Percentiles rank a stretch among this genome's conserved stretches.
phyloP scores from a whole-genome alignment of 768 basidiomycete species.

The Mycena venus region DNA sequence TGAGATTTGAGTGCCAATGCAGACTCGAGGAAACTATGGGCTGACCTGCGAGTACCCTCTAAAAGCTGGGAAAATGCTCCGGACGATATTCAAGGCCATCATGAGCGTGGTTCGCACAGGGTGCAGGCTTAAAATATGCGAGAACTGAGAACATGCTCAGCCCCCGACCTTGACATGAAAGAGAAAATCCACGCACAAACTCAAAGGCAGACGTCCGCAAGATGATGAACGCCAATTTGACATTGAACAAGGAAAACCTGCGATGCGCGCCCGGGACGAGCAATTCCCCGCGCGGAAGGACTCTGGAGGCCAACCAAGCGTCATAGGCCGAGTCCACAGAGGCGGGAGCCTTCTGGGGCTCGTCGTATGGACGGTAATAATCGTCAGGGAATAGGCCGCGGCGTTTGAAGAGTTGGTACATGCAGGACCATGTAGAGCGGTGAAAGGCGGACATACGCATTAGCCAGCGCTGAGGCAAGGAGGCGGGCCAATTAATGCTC shows the following conservation, averaged over 20 bases:
- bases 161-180: constrained; percentile 17
- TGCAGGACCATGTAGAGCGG: constrained; percentile 43
- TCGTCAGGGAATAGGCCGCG: constrained; percentile 54
- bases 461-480: constrained; percentile 20
- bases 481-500: constrained; percentile 56
- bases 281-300: constrained; percentile 57
- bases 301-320: constrained; percentile 72
- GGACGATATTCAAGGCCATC: constrained; percentile 76
- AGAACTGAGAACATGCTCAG: constrained; percentile 47
- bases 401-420: constrained; percentile 54
- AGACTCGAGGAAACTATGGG: constrained; percentile 21
- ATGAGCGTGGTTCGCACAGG: constrained; percentile 80
- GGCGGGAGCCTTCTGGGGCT: constrained; percentile 35
- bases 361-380: constrained; percentile 48
- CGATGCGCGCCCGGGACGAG: constrained; percentile 80
- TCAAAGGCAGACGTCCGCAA: constrained; percentile 66
- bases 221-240: constrained; percentile 69
- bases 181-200: constrained; percentile 55
- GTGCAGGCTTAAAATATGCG: constrained; percentile 64
- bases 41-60: constrained; percentile 84
- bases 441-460: constrained; percentile 8
- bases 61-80: constrained; percentile 85
- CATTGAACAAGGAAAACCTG: constrained; percentile 68
- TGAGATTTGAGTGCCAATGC: constrained; percentile 38
- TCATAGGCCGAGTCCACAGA: constrained; percentile 56